A percentile compares a stretch with the other conserved stretches of the same genome.
phyloP scores from a whole-genome alignment of 306 rosid genomes.

The Trifolium repens region DNA sequence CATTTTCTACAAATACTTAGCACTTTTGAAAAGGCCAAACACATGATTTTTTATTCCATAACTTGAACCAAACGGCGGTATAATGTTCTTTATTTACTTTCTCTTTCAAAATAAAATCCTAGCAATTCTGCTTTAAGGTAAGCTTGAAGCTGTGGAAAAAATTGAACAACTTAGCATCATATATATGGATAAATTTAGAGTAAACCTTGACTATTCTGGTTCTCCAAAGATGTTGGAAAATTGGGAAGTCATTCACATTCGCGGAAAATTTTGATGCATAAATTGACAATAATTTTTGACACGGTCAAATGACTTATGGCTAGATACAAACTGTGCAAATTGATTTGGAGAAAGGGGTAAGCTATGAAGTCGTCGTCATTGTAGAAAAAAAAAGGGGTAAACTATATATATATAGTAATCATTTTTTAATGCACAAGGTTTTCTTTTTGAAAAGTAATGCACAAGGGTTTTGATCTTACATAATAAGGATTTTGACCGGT shows the following conservation, averaged over 20 bases:
- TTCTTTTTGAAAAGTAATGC: no score
- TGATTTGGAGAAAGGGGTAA: background rate
- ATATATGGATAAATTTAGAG: background rate
- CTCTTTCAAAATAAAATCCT: background rate
- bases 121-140: background rate
- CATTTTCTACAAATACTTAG: background rate
- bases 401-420: no score
- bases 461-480: no score
- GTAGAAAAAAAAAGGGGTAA: no score
- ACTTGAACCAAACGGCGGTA: background rate
- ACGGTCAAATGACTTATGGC: background rate
- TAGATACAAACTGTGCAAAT: background rate
- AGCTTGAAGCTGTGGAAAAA: background rate
- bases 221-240: background rate
- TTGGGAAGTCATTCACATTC: background rate
- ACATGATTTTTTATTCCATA: background rate
- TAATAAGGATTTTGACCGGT: no score
- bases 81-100: background rate
- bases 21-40: background rate
- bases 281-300: background rate
- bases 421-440: no score
- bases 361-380: background rate
- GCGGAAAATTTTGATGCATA: background rate
- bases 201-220: background rate
- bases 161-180: background rate